Evolutionary conservation across 306 rosid species (phyloP), one percentile per base, ranked within the genome.

Genomic region (Vigna radiata): DNA sequence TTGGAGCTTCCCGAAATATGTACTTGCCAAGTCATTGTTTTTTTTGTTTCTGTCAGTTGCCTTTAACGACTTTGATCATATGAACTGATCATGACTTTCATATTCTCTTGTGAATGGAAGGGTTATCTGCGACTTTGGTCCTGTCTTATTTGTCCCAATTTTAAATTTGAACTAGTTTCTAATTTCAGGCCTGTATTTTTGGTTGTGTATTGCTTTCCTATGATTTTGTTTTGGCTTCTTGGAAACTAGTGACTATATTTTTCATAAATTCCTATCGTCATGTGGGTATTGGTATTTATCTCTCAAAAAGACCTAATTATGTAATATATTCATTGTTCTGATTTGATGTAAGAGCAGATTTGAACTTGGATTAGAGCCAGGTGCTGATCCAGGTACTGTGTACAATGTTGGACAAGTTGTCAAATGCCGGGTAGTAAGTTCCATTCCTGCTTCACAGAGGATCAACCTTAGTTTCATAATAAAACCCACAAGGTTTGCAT

Each of bases 341-440:
- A 73, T 84, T 55, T 64, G n/a, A 73, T 84, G 46, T 65, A 85
- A 58, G 72, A 72, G 72, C 93, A 94, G 98, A 82, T 88, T 93
- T 81, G 97, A 95, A 86, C 97, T 95, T 19, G 97, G 91, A 75
- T 68, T 95, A 79, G 97, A 90, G 82, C 87, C 96, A 43, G 97
- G 96, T 76, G 83, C 81, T 68, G 90, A 87, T 83, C 95, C 98
- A 39, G 79, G 83, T 86, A 78, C 82, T 18, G 82, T 87, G 62
- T 94, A 89, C 81, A 93, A 88, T 84, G 92, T 89, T 70, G 98
- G 95, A 15, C 96, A 94, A 90, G 98, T 89, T 48, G 87, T 94
- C 84, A 94, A 94, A 87, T 94, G 97, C 79, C 85, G 98, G 55
- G 85, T 92, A 76, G 62, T 73, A 27, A 88, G 88, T 60, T 85